Percentiles rank a stretch among this genome's conserved stretches.
These are phyloP conservation scores for Aspergillus bombycis DNA, from an alignment of 2,329 filamentous ascomycete species.

Conservation along the genomic window DNA sequence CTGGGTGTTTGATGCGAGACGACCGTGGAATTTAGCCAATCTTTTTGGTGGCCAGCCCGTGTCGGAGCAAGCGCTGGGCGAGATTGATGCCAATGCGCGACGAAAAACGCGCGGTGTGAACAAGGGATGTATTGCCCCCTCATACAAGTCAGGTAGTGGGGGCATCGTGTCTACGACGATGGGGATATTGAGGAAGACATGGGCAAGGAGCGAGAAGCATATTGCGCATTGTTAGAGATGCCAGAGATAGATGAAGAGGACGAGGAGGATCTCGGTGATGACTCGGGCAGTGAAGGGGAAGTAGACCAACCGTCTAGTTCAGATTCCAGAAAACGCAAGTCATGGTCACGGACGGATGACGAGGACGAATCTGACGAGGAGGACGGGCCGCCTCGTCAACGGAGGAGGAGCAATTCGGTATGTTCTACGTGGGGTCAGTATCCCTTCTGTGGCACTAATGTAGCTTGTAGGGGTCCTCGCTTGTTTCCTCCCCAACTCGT, in stretches of 20 bases:
- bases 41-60: constrained; percentile 77
- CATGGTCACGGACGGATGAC: constrained; percentile 71
- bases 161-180: constrained; percentile 93
- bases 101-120: constrained; percentile 68
- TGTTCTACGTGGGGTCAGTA: constrained; percentile 13
- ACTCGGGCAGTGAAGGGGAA: constrained; percentile 61
- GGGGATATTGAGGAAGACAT: constrained; percentile 91
- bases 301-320: constrained; percentile 48
- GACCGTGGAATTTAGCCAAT: constrained; percentile 94
- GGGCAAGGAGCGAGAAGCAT: constrained; percentile 73
- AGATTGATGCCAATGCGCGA: constrained; percentile 42
- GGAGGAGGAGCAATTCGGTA: constrained; percentile 87
- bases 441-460: constrained; percentile 16
- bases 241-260: constrained; percentile 80
- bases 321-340: constrained; percentile 71
- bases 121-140: constrained; percentile 70
- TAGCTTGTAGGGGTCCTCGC: constrained; percentile 40
- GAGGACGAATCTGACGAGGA: constrained; percentile 71
- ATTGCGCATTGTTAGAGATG: constrained; percentile 85
- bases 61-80: constrained; percentile 53
- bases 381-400: constrained; percentile 74
- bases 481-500: constrained; percentile 45
- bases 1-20: constrained; percentile 88
- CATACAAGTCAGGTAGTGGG: constrained; percentile 77
- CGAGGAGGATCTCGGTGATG: constrained; percentile 62